phyloP scores from a whole-genome alignment of 495 filamentous ascomycete species.

The Aspergillus panamensis region DNA sequence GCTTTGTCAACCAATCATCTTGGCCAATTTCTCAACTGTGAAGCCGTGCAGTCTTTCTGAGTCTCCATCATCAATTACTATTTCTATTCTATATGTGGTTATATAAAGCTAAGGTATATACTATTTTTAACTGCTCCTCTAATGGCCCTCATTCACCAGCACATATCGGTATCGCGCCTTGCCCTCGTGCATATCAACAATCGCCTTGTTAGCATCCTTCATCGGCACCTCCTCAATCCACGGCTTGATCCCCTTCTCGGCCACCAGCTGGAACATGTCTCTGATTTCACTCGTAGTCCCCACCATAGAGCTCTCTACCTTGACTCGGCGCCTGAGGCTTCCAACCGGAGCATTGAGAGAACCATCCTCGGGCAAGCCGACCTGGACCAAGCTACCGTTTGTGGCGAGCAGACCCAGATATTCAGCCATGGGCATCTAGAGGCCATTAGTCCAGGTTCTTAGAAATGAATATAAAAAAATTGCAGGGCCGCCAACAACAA shows the following conservation, averaged over 20 bases:
- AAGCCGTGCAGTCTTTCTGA: too few species aligned
- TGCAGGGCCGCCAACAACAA: constrained; percentile 9
- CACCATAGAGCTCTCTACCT: constrained; percentile 68
- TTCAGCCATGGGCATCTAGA: constrained; percentile 63
- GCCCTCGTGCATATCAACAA: not conserved
- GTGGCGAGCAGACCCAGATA: constrained; percentile 67
- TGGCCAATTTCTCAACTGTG: not conserved
- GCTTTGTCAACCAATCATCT: not conserved
- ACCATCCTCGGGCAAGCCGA: constrained; percentile 70
- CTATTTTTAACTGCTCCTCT: too few species aligned
- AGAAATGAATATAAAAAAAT: not conserved
- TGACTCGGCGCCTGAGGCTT: constrained; percentile 61
- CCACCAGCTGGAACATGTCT: constrained; percentile 79
- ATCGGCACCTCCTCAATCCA: constrained; percentile 71
- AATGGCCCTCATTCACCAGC: not conserved
- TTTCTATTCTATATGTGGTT: too few species aligned
- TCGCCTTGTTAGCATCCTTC: constrained; percentile 26
- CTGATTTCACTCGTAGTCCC: constrained; percentile 70
- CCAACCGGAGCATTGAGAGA: constrained; percentile 57
- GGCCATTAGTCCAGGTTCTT: too few species aligned
- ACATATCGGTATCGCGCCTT: not conserved
- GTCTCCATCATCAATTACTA: too few species aligned
- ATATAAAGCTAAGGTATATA: too few species aligned
- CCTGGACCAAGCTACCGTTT: constrained; percentile 74
- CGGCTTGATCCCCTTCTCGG: constrained; percentile 63